These are phyloP conservation scores for Tetrapisispora arboricola DNA, from an alignment of 805 yeast genomes.

Conservation along the genomic window DNA sequence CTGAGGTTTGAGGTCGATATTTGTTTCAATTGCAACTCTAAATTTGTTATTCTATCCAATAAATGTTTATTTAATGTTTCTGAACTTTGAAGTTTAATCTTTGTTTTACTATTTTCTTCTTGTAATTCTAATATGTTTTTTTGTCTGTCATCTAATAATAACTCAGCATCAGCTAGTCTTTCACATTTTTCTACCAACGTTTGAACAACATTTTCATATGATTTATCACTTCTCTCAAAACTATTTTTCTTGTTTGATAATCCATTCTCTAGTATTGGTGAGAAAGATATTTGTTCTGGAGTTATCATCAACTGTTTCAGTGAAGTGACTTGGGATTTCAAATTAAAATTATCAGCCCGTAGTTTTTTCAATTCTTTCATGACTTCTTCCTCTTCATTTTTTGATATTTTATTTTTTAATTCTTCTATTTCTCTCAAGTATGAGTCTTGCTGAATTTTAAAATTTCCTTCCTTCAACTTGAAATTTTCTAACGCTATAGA, in stretches of 20 bases:
- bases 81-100: conserved; percentile 8
- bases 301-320: conserved; percentile 7
- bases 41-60: conserved; percentile 13
- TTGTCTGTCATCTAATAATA: conserved; percentile 13
- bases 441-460: conserved; percentile 6
- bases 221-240: neutral
- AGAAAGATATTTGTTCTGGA: neutral
- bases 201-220: conserved; percentile 8
- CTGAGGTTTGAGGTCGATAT: conserved; percentile 10
- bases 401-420: neutral
- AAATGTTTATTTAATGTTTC: conserved; percentile 19
- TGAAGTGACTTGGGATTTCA: conserved; percentile 9
- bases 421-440: conserved; percentile 8
- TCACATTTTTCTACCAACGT: conserved; percentile 19
- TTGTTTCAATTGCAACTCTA: conserved; percentile 14
- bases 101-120: conserved; percentile 7
- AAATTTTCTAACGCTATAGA: conserved; percentile 45
- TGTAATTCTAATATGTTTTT: conserved; percentile 7
- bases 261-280: neutral
- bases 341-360: conserved; percentile 6
- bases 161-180: conserved; percentile 13
- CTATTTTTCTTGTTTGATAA: neutral
- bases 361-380: neutral
- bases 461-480: conserved; percentile 23
- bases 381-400: neutral